Percentiles rank a stretch among this genome's conserved stretches.
These are phyloP conservation scores for Trifolium dubium DNA, from an alignment of 306 rosid species.

Conservation along the genomic window DNA sequence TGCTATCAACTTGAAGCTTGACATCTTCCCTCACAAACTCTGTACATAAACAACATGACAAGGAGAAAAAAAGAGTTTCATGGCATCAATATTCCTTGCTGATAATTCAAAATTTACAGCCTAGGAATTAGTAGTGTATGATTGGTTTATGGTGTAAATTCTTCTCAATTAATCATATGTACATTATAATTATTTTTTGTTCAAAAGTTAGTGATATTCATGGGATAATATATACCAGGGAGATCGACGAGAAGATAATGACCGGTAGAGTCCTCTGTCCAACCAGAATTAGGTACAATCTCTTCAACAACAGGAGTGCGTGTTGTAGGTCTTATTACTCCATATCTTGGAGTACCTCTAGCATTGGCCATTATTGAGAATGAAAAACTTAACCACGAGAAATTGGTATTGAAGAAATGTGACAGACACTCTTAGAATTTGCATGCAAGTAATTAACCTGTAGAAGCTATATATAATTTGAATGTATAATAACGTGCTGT, in stretches of 20 bases:
- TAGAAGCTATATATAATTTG: conserved; percentile 28
- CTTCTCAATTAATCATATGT: not conserved
- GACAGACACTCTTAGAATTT: not conserved
- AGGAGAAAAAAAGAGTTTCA: not conserved
- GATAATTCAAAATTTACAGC: not conserved
- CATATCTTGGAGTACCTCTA: conserved; percentile 41
- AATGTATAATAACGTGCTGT: conserved; percentile 27
- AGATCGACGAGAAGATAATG: conserved; percentile 75
- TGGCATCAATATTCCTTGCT: not conserved
- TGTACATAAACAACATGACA: conserved; percentile 33
- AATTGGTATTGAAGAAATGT: conserved; percentile 33
- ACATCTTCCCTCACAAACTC: conserved; percentile 69
- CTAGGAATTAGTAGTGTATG: not conserved
- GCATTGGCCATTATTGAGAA: conserved; percentile 52
- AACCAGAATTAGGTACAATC: conserved; percentile 57
- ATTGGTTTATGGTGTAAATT: conserved; percentile 9
- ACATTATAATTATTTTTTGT: conserved; percentile 22
- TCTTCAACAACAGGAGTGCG: conserved; percentile 41
- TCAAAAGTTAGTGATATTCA: conserved; percentile 1
- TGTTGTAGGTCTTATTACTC: conserved; percentile 29
- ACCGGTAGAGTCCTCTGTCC: conserved; percentile 61
- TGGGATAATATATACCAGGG: conserved; percentile 64
- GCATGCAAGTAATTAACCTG: conserved; percentile 35
- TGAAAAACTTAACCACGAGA: conserved; percentile 19
- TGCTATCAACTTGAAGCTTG: conserved; percentile 48